Conservation (phyloP, 1,284 basidiomycete genomes). For the Marasmius sp. region DNA sequence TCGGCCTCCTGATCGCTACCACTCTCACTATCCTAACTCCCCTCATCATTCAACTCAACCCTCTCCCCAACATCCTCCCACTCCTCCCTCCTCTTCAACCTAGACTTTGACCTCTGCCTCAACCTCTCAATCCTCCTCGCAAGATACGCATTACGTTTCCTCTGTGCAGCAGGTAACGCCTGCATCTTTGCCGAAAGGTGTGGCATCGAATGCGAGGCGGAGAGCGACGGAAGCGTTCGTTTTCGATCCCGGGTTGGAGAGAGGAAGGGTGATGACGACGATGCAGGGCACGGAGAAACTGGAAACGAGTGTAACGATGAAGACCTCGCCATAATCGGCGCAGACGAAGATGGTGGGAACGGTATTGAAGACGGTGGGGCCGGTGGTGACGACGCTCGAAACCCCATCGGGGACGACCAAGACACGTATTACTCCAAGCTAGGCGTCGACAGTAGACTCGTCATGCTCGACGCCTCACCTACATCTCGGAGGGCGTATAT, state of each 20-base stretch:
- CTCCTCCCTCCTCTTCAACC: constrained; percentile 1
- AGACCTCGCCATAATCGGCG: not conserved
- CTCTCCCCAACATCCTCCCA: not conserved
- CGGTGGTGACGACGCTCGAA: not conserved
- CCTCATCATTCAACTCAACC: not conserved
- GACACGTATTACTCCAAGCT: not conserved
- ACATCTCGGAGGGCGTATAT: not conserved
- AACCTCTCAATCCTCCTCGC: constrained; percentile 12
- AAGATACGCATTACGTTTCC: constrained; percentile 12
- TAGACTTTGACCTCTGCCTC: constrained; percentile 3
- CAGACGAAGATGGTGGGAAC: not conserved
- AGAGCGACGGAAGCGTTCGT: not conserved
- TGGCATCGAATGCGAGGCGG: not conserved
- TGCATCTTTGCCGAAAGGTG: not conserved
- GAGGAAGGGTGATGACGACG: not conserved
- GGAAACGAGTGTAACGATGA: not conserved
- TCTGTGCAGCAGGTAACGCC: constrained; percentile 9
- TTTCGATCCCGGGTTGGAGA: not conserved
- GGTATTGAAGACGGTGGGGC: not conserved
- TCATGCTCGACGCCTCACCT: not conserved
- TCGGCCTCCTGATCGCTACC: too few species aligned
- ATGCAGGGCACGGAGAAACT: not conserved
- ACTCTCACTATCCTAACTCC: too few species aligned
- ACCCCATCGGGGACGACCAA: not conserved
- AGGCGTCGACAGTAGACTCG: not conserved